Evolutionary conservation across 2,329 filamentous ascomycete species (phyloP), one percentile per base, ranked within the genome.

Genomic region (Pestalotiopsis sp.): DNA sequence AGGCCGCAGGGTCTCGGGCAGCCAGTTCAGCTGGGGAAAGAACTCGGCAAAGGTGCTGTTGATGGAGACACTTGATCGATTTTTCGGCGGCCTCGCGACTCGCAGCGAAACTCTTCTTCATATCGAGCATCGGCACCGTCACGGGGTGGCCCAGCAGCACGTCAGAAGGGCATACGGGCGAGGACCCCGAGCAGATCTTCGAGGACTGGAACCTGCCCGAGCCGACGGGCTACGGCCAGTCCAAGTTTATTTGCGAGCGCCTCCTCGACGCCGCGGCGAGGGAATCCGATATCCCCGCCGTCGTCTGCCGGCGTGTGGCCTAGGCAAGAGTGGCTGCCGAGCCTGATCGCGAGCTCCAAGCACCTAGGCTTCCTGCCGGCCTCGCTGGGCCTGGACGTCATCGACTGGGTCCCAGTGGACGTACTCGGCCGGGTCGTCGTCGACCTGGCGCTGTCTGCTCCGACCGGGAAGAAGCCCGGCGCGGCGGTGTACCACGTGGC

Each of bases 321-420:
- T 58, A 73, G 73, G 3, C 72, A 75, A 3, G 82, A 84, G 72
- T 83, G 81, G 72, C 75, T 84, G 4, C 78, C 81, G 2, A 79
- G 76, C 70, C 76, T 85, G 26, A 71, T 84, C 4, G 68, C 78
- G 3, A 81, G 78, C 64, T 81, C 81, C 0, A 70, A 77, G 4
- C 73, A 78, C 9, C 70, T 83, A 1, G 76, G 78, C 0, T 73
- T 72, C 3, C 57, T 85, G 0, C 83, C 83, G 0, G 72, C 75
- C 3, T 70, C 73, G 5, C 70, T 85, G 3, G 80, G 79, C 1
- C 72, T 80, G 20, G 71, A 73, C 4, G 69, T 69, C 1, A 73
- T 84, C 2, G 80, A 83, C 64, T 85, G 82, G 82, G 68, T 85
- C 1, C 83, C 83, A 0, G 77, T 82, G 11, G 82, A 85, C 62